A percentile compares a stretch with the other conserved stretches of the same genome.
Evolutionary conservation across 1,284 basidiomycete genomes (phyloP).

Genomic region (Takashimella tepidaria): DNA sequence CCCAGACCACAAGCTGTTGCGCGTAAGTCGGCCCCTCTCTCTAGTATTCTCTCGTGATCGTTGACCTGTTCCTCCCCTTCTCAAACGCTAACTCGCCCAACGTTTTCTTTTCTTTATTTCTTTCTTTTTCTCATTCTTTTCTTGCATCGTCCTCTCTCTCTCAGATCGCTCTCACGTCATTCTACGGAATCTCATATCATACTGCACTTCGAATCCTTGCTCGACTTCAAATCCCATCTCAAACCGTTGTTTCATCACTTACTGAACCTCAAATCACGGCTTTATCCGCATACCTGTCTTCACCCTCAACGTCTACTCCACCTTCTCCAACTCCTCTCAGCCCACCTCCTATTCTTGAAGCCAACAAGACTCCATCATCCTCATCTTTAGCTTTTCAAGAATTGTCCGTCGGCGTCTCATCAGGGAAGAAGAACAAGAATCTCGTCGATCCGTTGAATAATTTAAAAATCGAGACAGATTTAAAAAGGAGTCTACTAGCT

Average conservation of each 20-base stretch:
- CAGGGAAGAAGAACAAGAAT: not conserved
- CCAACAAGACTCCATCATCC: not conserved
- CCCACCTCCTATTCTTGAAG: slow-evolving; percentile 14
- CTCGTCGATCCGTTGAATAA: slow-evolving; percentile 47
- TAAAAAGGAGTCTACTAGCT: slow-evolving; percentile 48
- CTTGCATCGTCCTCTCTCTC: not conserved
- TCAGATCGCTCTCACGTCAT: slow-evolving; percentile 53
- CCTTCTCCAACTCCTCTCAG: slow-evolving; percentile 42
- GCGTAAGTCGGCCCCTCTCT: slow-evolving; percentile 29
- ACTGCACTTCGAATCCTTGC: slow-evolving; percentile 51
- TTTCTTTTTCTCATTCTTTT: not conserved
- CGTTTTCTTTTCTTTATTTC: not conserved
- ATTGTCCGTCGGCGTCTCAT: not conserved
- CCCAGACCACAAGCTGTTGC: slow-evolving; percentile 50
- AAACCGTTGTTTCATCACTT: slow-evolving; percentile 45
- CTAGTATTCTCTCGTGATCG: no score
- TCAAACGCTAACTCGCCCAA: no score
- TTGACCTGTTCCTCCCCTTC: no score
- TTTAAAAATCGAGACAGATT: slow-evolving; percentile 53
- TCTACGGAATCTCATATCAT: slow-evolving; percentile 52
- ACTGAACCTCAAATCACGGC: slow-evolving; percentile 54
- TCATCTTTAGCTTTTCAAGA: not conserved
- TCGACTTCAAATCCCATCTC: slow-evolving; percentile 51
- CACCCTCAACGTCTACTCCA: slow-evolving; percentile 44
- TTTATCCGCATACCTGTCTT: slow-evolving; percentile 54